These are phyloP conservation scores for Boletus edulis DNA, from an alignment of 768 basidiomycete genomes.

Conservation along the genomic window DNA sequence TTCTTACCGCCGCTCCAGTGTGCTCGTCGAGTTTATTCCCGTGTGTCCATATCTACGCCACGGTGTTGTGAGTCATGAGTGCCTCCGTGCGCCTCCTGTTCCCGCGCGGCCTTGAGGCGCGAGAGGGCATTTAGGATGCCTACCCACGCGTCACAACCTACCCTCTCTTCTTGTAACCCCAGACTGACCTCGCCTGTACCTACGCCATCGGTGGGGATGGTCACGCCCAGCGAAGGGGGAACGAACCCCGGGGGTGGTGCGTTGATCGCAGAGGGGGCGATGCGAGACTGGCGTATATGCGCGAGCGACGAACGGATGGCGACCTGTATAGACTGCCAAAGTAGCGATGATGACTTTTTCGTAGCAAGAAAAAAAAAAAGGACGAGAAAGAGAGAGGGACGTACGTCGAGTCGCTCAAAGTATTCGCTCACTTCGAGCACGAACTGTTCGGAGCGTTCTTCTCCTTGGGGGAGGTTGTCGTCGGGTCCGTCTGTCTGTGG, in stretches of 20 bases:
- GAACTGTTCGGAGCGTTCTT: conserved; percentile 82
- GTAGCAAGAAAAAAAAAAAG: no score
- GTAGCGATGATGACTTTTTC: not conserved
- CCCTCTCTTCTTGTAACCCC: conserved; percentile 74
- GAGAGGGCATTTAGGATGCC: conserved; percentile 67
- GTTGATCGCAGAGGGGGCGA: conserved; percentile 85
- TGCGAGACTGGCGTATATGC: conserved; percentile 77
- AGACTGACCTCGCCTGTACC: conserved; percentile 39
- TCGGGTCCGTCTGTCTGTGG: conserved; percentile 75
- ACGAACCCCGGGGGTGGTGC: conserved; percentile 72
- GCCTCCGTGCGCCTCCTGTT: conserved; percentile 17
- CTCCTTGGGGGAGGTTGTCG: conserved; percentile 71
- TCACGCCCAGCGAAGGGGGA: conserved; percentile 77
- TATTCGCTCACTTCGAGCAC: conserved; percentile 84
- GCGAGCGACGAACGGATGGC: conserved; percentile 77
- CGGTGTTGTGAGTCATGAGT: conserved; percentile 9
- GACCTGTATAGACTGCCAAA: conserved; percentile 64
- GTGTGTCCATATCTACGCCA: conserved; percentile 18
- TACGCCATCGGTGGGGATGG: conserved; percentile 47
- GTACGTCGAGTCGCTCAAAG: conserved; percentile 77
- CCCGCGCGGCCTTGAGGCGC: conserved; percentile 52
- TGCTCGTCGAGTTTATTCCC: conserved; percentile 12
- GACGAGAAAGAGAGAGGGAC: conserved; percentile 15
- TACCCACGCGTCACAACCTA: conserved; percentile 76
- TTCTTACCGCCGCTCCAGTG: conserved; percentile 4